Conservation (phyloP, 176 grass and related monocot species). For the Carex littledalei region DNA sequence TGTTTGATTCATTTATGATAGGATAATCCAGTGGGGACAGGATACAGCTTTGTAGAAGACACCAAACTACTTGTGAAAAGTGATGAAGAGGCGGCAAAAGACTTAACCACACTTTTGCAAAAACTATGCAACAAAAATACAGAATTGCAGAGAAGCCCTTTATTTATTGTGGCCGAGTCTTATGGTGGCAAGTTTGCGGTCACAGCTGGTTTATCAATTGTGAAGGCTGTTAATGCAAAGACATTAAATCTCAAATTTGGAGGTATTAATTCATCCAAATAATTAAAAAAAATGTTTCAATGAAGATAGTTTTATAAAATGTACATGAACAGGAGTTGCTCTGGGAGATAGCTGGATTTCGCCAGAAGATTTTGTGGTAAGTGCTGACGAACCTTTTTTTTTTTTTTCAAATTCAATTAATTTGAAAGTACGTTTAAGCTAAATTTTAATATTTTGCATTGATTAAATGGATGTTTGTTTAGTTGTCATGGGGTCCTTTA, state of each 20-base stretch:
- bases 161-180: slow-evolving; percentile 87
- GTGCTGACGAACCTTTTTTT: not conserved
- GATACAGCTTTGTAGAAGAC: slow-evolving; percentile 82
- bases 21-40: slow-evolving; percentile 89
- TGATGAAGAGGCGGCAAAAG: slow-evolving; percentile 58
- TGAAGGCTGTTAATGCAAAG: slow-evolving; percentile 41
- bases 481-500: slow-evolving; percentile 67
- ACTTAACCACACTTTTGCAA: slow-evolving; percentile 57
- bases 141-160: slow-evolving; percentile 38
- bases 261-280: slow-evolving; percentile 23
- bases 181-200: slow-evolving; percentile 97
- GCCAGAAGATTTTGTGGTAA: slow-evolving; percentile 66
- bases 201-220: slow-evolving; percentile 44
- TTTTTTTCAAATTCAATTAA: not conserved
- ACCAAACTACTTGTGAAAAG: slow-evolving; percentile 44
- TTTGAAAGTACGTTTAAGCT: not conserved
- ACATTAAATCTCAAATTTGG: slow-evolving; percentile 40
- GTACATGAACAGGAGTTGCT: slow-evolving; percentile 39
- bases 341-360: slow-evolving; percentile 94
- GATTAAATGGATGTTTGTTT: slow-evolving; percentile 10
- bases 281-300: not conserved
- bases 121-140: slow-evolving; percentile 30
- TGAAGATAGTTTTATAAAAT: not conserved
- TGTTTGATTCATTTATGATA: slow-evolving; percentile 9
- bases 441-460: not conserved